Evolutionary conservation across 805 yeast genomes (phyloP), one percentile per base, ranked within the genome.

Genomic region (Candida railenensis): DNA sequence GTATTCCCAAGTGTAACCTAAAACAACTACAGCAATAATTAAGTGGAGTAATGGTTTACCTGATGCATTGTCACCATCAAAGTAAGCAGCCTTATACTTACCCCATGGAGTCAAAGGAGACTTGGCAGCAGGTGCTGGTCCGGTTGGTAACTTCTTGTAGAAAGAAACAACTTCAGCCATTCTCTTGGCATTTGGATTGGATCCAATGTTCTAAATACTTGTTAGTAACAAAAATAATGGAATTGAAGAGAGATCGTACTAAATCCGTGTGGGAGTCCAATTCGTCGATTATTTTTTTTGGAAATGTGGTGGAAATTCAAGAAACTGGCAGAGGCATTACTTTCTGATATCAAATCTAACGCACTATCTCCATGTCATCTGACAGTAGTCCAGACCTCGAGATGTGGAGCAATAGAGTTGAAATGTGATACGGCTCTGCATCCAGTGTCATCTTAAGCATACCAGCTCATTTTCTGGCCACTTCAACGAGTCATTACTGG

Each of bases 141-240:
- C 98, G 68, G 89, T 91, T 66, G 99, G 99, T 62, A 92, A 82
- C 59, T 89, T 84, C 77, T 92, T 88, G 87, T 92, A 92, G 82
- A 94, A 91, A 54, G 88, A 79, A 61, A 92, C 97, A 62, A 92
- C 96, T 69, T 88, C 87, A 57, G 89, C 85, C 85, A 94, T 89
- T 77, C 96, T 89, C 81, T 89, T 89, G 60, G 98, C 98, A 62
- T 92, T 87, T 63, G 97, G 97, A 76, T 90, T 89, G 51, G 96
- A 81, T 50, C 96, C 96, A 57, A 94, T 78, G 86, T 89, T 91
- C 86, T 84, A 67, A 22, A 19, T 22, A 38, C n/a, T n/a, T 25
- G 42, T 43, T 46, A 43, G 75, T 70, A 39, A 22, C 15, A n/a
- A n/a, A n/a, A n/a, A n/a, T n/a, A n/a, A 34, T 4, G 32, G 32